Evolutionary conservation across 257 asterid genomes (phyloP), one percentile per base, ranked within the genome.

Genomic region (Anisodus tanguticus): DNA sequence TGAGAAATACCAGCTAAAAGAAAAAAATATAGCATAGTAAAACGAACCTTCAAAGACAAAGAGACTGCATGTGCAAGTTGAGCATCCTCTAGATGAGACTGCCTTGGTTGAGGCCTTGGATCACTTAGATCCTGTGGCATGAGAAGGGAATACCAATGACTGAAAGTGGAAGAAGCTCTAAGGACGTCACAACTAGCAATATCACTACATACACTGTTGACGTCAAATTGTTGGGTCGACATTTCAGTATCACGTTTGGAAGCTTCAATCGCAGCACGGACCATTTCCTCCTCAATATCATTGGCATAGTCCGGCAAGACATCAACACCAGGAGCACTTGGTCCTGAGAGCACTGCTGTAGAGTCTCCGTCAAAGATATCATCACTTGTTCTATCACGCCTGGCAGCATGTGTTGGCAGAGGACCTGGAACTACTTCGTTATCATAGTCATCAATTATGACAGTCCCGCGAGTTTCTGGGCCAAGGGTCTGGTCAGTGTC

Each of bases 221-320:
- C 90, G 59, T 83, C 88, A 81, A 85, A 45, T 85, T 79, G 90
- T 83, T 85, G 92, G 84, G 74, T 89, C 49, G 91, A 57, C 89
- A 91, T 81, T 82, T 90, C 90, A 85, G 94, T 90, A 58, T 97
- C 99, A 79, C 90, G 88, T 90, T 91, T 95, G 60, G 99, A 97
- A 87, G 99, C 99, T 92, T 95, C 98, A 84, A 97, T 94, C 43
- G 99, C 99, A 58, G 98, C 99, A 83, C 94, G 93, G 88, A 97
- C 88, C 99, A 97, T 95, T 89, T 95, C 98, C 88, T 97, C 99
- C 89, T 97, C 99, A 87, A 97, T 93, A 83, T 94, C 99, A 86
- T 93, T 89, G 87, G 80, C 80, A 84, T 91, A 90, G 87, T 92
- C 94, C 0, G 97, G 91, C 81, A 88, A 89, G 84, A 90, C 91